Base-by-base conservation (phyloP, 768 basidiomycete species). In the Boletus coccyginus region DNA sequence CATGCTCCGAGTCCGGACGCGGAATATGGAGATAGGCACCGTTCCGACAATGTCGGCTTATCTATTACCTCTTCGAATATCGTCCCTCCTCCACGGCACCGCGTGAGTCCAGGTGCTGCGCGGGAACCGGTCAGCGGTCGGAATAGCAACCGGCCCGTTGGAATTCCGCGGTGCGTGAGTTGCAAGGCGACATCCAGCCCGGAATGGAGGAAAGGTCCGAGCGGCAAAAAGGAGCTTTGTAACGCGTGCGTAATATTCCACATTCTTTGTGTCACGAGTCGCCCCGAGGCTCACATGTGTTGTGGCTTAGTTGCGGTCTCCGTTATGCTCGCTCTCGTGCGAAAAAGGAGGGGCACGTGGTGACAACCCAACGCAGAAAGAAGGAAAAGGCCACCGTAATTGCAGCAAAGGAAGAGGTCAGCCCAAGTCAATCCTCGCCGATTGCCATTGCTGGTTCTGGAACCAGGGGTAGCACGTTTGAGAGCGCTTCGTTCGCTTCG, bases 151-250 rank as follows among this genome's bases (percentile, higher is more conserved):
- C 81, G 91, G 21, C 91, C 92, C 0, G 77, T 79, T 50, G 92
- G 92, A 1, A 77, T 94, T 17, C 68, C 80, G 55, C 81, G 81
- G 63, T 94, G 92, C 71, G 81, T 84, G 21, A 90, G 88, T 67
- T 94, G 92, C 73, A 88, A 86, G 72, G 86, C 80, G 12, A 91
- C 87, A 8, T 80, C 81, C 9, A 93, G 91, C 66, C 92, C 92
- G 0, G 92, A 94, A 70, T 94, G 92, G 92, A 77, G 92, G 68
- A 94, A 94, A 71, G 92, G 92, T 19, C 90, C 91, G 50, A 91
- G 83, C 64, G 92, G 92, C 29, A 88, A 89, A 72, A 94, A 94
- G 73, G 91, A 94, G 70, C 78, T 94, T 29, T 94, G 92, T 70
- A 94, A 94, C 75, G 92, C 92, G 88, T 93, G 74, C 77, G 89